Base-by-base conservation (phyloP, 1,284 basidiomycete genomes). In the Tylopilus sp. region DNA sequence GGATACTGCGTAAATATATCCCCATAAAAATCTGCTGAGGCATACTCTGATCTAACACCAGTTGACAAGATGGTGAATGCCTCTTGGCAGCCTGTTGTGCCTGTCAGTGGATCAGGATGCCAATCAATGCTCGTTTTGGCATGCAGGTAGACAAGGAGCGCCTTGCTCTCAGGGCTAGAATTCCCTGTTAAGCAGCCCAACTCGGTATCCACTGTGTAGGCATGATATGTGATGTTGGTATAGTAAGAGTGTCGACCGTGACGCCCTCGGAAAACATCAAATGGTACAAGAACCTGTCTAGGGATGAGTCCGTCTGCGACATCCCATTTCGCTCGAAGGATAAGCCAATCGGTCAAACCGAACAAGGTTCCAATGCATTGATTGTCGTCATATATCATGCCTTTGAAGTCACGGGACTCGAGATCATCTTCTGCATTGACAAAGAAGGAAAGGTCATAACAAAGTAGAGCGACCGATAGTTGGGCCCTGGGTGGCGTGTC, bases 101-200 rank as follows among this genome's bases (percentile, higher is more conserved):
- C 70, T 0, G 83, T 84, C 16, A 89, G 73, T 3, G 83, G 82
- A 69, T 88, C 87, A 7, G 79, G 75, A 7, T 83, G 74, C 41
- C 78, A 79, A 3, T 67, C 22, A 6, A 24, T 66, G 51, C 81
- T 81, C 0, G 83, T 86, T 8, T 83, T 54, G 3, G 83, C 83
- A 55, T 88, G 87, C 12, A 88, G 77, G 57, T 84, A 83, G 1
- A 80, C 75, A 56, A 77, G 79, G 67, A 80, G 85, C 3, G 84
- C 66, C 58, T 76, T 77, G 67, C 75, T 80, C 3, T 71, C 72
- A 53, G 82, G 63, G 13, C 74, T 79, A 29, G 64, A 63, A 26
- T 73, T 74, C 4, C 81, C 79, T 0, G 73, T 72, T 5, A 87
- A 71, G 58, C 77, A 74, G 13, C 83, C 79, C 16, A 87, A 72